A percentile compares a stretch with the other conserved stretches of the same genome.
Conservation (phyloP, 2,329 filamentous ascomycete species). For the Leptographium wingfieldii region DNA sequence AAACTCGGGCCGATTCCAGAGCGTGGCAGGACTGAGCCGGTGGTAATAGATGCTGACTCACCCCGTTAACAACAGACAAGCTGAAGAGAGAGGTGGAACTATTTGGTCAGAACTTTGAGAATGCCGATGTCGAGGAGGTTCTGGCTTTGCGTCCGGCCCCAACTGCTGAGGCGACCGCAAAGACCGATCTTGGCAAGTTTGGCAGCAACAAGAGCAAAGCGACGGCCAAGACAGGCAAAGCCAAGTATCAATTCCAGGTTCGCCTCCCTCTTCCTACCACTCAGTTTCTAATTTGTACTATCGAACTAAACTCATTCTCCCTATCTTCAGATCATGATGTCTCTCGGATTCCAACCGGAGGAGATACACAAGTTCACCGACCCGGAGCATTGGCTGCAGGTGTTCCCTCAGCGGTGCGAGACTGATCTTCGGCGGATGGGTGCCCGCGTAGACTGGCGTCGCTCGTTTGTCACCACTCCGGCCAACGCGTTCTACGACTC, state of each 20-base stretch:
- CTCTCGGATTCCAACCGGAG: constrained; percentile 72
- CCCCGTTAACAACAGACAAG: constrained; percentile 50
- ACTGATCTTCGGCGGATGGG: constrained; percentile 74
- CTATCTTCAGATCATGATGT: constrained; percentile 58
- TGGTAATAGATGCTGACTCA: neutral
- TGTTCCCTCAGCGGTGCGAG: constrained; percentile 70
- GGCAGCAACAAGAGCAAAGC: constrained; percentile 87
- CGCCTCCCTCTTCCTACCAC: neutral
- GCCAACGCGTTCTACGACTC: constrained; percentile 95
- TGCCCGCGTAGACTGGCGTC: constrained; percentile 81
- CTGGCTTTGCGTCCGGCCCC: constrained; percentile 48
- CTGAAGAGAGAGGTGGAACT: constrained; percentile 76
- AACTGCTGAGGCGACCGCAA: constrained; percentile 35
- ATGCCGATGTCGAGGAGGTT: constrained; percentile 36
- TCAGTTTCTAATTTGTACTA: neutral
- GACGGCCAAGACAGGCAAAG: constrained; percentile 75
- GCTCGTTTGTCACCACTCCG: constrained; percentile 88
- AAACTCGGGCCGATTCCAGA: neutral
- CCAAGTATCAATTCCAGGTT: constrained; percentile 76
- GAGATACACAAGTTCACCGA: constrained; percentile 93
- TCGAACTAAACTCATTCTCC: neutral
- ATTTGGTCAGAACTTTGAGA: constrained; percentile 76
- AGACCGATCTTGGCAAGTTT: constrained; percentile 87
- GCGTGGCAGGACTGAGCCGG: neutral
- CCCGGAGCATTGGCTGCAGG: constrained; percentile 64